Base-by-base conservation (phyloP, 164 flowering plant genomes). In the Berberis thunbergii region DNA sequence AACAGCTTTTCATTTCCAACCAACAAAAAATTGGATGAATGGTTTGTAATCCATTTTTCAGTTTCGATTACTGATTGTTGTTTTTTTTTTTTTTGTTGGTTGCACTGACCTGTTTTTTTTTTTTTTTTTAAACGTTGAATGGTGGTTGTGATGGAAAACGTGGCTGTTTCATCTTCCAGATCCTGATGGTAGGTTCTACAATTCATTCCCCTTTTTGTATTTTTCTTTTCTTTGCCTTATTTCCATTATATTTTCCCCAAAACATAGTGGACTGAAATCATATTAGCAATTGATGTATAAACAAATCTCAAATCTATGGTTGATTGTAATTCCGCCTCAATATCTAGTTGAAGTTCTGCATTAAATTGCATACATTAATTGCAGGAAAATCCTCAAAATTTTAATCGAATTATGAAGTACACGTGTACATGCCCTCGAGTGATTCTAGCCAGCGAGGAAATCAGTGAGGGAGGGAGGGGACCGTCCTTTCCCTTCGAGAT, bases 21-120 rank as follows among this genome's bases (percentile, higher is more conserved):
- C 97, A 1, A 71, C 80, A 67, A 77, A 76, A 68, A 90, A 90
- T 57, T 90, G 95, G 97, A 90, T 90, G 95, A 90, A 90, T 63
- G 97, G 97, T 89, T 69, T 59, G 77, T 65, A 1, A 6, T 12
- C 3, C 26, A 26, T 45, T 6, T 13, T 54, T 55, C 41, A 8
- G 4, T 2, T 49, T 41, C 5, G 1, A 1, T 12, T 59, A 10
- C 54, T 7, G 7, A n/a, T 10, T 43, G 41, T 8, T 38, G n/a
- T 5, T 6, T 57, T 41, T 4, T 40, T 42, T 9, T 10, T 6
- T 7, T 6, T 41, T 41, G 1, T 2, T 6, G 2, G 1, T 26
- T 57, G 3, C 11, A 41, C 3, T 8, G 11, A 10, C 12, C 1
- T 2, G 1, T 5, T 39, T 57, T 39, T 11, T 10, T 10, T 52